phyloP scores from a whole-genome alignment of 441 rosid genomes.

The Capsella rubella region DNA sequence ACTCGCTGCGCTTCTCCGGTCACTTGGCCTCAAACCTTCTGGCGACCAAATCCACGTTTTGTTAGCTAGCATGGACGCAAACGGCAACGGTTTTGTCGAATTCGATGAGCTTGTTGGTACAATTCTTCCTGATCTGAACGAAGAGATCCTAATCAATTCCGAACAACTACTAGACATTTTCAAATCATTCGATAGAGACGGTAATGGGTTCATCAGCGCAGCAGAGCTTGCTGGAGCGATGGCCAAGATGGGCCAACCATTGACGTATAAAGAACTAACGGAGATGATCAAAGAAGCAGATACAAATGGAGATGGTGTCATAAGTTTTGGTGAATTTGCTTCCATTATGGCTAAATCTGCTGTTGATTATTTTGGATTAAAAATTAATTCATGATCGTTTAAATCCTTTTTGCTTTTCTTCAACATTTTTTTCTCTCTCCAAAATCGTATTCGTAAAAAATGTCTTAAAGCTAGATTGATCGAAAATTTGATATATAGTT shows the following conservation, averaged over 20 bases:
- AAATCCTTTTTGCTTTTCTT: not conserved
- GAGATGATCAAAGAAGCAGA: slow-evolving; percentile 73
- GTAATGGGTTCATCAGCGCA: slow-evolving; percentile 68
- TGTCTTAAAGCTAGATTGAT: slow-evolving; percentile 9
- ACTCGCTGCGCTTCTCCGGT: slow-evolving; percentile 72
- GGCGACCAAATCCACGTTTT: slow-evolving; percentile 68
- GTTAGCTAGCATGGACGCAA: slow-evolving; percentile 64
- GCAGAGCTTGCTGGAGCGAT: slow-evolving; percentile 72
- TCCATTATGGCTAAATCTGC: slow-evolving; percentile 68
- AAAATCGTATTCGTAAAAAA: not conserved
- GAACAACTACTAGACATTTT: slow-evolving; percentile 63
- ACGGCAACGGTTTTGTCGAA: slow-evolving; percentile 72
- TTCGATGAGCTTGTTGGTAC: slow-evolving; percentile 67
- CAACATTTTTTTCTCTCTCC: too few relatives aligned
- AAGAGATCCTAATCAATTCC: slow-evolving; percentile 55
- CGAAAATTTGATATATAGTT: slow-evolving; percentile 21
- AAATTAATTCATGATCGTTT: slow-evolving; percentile 12
- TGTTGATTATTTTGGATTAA: slow-evolving; percentile 54
- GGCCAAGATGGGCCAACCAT: slow-evolving; percentile 78
- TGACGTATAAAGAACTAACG: slow-evolving; percentile 61
- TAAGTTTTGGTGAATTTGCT: slow-evolving; percentile 67
- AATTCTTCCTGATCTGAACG: slow-evolving; percentile 58
- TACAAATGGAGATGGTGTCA: slow-evolving; percentile 66
- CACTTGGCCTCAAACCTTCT: slow-evolving; percentile 68
- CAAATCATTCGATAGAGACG: slow-evolving; percentile 70